Conservation (phyloP, 345 rosid genomes). For the Theobroma cacao region DNA sequence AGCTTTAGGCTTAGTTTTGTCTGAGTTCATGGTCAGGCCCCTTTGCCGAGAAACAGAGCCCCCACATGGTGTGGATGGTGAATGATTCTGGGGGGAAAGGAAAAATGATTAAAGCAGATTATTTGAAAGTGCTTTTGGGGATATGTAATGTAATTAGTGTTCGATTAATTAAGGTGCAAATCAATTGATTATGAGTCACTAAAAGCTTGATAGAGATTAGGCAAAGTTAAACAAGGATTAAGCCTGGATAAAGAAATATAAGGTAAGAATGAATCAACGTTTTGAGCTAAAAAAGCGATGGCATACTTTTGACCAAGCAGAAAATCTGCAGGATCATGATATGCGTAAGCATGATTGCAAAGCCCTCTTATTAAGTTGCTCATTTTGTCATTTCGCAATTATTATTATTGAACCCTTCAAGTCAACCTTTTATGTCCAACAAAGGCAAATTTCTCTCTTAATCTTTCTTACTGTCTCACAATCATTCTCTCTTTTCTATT, state of each 20-base stretch:
- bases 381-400: background rate
- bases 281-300: background rate
- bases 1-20: background rate
- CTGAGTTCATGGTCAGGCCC: background rate
- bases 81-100: background rate
- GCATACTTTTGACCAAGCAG: background rate
- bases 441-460: background rate
- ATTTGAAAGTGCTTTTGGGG: background rate
- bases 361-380: background rate
- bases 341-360: background rate
- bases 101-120: background rate
- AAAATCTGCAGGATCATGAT: background rate
- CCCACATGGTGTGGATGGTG: background rate
- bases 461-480: background rate
- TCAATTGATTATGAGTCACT: background rate
- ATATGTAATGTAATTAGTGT: slow-evolving; percentile 1
- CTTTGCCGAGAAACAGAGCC: background rate
- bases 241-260: background rate
- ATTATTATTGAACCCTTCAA: background rate
- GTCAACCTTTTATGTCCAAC: background rate
- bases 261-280: background rate
- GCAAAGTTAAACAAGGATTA: background rate
- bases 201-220: background rate
- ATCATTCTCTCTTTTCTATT: background rate
- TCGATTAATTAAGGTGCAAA: background rate